A percentile compares a stretch with the other conserved stretches of the same genome.
These are phyloP conservation scores for Eucommia ulmoides DNA, from an alignment of 257 asterid genomes.

Conservation along the genomic window DNA sequence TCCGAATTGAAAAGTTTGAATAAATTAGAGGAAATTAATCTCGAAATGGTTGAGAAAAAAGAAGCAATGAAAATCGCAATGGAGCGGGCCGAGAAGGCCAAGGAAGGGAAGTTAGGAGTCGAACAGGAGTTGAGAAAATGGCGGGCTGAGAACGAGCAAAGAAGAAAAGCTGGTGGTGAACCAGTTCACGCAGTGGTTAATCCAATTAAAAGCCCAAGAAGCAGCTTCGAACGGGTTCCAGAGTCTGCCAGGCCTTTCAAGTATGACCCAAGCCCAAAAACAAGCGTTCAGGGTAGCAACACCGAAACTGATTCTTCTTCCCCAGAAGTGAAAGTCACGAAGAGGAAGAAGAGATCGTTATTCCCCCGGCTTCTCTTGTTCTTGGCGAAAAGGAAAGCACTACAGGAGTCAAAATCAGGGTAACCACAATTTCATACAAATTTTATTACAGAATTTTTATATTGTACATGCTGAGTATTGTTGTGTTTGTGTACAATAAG, in stretches of 20 bases:
- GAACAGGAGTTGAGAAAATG: constrained; percentile 82
- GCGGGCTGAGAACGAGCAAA: constrained; percentile 77
- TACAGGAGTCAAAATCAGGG: constrained; percentile 19
- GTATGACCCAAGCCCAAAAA: constrained; percentile 29
- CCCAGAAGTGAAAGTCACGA: constrained; percentile 23
- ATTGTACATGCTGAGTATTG: background rate
- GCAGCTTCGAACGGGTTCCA: constrained; percentile 13
- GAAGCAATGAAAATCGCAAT: constrained; percentile 41
- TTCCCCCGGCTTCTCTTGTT: constrained; percentile 49
- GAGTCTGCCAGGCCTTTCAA: constrained; percentile 16
- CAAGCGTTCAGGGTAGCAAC: constrained; percentile 27
- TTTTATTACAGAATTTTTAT: background rate
- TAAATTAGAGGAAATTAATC: constrained; percentile 62
- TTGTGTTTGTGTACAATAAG: background rate
- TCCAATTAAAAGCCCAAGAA: constrained; percentile 17
- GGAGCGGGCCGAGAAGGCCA: constrained; percentile 63
- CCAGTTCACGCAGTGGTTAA: constrained; percentile 14
- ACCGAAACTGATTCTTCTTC: constrained; percentile 40
- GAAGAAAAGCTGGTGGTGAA: constrained; percentile 45
- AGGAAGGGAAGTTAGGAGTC: constrained; percentile 61
- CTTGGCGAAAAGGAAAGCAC: constrained; percentile 28
- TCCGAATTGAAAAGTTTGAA: constrained; percentile 54
- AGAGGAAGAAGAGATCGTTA: constrained; percentile 57
- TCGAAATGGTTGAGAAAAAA: constrained; percentile 39
- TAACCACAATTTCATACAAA: constrained; percentile 4